These are phyloP conservation scores for Cryphonectria naterciae DNA, from an alignment of 2,329 filamentous ascomycete genomes.

Conservation along the genomic window DNA sequence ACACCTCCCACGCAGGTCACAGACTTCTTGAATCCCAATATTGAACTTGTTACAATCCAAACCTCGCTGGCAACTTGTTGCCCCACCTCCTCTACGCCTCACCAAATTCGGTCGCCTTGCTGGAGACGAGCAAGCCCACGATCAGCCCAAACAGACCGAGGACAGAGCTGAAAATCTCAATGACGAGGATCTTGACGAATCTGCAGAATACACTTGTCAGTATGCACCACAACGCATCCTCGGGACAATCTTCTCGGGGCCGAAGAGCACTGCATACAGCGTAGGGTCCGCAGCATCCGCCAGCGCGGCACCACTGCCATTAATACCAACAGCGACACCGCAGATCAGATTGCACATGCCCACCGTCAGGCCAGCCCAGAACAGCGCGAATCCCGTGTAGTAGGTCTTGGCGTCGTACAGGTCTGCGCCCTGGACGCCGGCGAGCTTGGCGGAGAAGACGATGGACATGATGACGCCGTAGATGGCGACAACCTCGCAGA, in stretches of 20 bases:
- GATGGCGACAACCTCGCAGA: conserved; percentile 99
- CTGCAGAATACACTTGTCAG: conserved; percentile 50
- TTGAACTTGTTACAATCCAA: conserved; percentile 20
- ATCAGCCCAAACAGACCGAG: conserved; percentile 96
- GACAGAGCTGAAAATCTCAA: conserved; percentile 99
- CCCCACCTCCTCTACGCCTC: conserved; percentile 32
- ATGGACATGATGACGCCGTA: conserved; percentile 99
- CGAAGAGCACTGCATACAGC: conserved; percentile 64
- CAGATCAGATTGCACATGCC: conserved; percentile 96
- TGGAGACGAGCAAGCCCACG: conserved; percentile 84
- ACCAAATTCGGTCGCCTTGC: conserved; percentile 79
- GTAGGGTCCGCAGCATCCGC: conserved; percentile 92
- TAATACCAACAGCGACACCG: conserved; percentile 95
- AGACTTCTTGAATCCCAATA: not conserved
- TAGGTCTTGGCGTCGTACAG: conserved; percentile 78
- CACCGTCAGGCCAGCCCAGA: conserved; percentile 94
- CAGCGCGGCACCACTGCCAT: conserved; percentile 93
- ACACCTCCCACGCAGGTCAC: conserved; percentile 7
- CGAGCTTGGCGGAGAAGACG: conserved; percentile 90
- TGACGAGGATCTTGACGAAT: conserved; percentile 98
- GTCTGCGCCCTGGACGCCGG: conserved; percentile 63
- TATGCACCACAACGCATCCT: not conserved
- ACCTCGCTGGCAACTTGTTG: too few relatives aligned
- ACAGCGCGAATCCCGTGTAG: conserved; percentile 93
- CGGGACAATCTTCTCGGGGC: not conserved